Evolutionary conservation across 1,139 yeast genomes (phyloP), one percentile per base, ranked within the genome.

Genomic region (Yamadazyma atmosphaerica): DNA sequence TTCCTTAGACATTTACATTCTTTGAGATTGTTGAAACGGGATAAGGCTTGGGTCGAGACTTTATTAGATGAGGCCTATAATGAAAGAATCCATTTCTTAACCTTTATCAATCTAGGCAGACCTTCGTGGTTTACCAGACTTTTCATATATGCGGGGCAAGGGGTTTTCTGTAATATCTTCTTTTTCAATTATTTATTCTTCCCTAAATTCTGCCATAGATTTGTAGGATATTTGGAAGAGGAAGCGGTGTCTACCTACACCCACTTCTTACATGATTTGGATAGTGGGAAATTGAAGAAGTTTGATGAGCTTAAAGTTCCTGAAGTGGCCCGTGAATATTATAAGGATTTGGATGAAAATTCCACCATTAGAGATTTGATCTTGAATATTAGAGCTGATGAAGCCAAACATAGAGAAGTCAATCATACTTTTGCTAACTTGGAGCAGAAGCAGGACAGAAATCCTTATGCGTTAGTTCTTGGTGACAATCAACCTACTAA

Each of bases 141-240:
- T 12, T 68, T 82, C 61, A 70, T 84, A 8, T 77, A 77, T 47
- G 62, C 76, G 33, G 89, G 86, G 2, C 92, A 84, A 54, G 90
- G 90, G 9, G 77, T 83, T 3, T 84, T 84, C 56, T 75, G 81
- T 59, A 83, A 83, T 58, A 39, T 74, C 18, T 84, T 84, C 67
- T 83, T 84, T 59, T 57, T 81, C 38, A 63, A 74, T 32, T 84
- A 84, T 59, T 61, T 84, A 40, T 47, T 76, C 29, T 70, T 74
- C 43, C 90, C 92, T 11, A 71, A 72, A 36, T 74, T 80, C 40
- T 83, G 90, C 50, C 92, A 84, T 52, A 64, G 92, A 43, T 83
- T 84, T 56, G 92, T 84, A 33, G 92, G 92, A 2, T 83, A 84
- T 56, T 66, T 84, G 33, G 92, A 84, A 56, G 92, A 84, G 55